Percentiles rank a stretch among this genome's conserved stretches.
These are phyloP conservation scores for Pelagophyceae sp. DNA, from an alignment of 352 stramenopile genomes.

Conservation along the genomic window DNA sequence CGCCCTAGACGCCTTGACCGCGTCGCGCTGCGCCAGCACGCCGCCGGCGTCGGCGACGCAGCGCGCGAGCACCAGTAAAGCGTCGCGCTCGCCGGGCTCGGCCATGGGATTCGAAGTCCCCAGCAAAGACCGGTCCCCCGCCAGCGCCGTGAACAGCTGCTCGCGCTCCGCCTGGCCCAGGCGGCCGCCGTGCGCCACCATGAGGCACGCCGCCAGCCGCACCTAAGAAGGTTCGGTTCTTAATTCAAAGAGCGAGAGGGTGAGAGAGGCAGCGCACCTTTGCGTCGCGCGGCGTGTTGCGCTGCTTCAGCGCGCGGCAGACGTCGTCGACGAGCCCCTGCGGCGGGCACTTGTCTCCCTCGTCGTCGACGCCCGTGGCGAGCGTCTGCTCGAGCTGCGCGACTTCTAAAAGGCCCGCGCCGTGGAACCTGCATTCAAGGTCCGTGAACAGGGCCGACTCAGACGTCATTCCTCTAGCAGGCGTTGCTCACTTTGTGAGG, in stretches of 20 bases:
- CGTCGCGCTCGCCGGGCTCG: conserved; percentile 81
- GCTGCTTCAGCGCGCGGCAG: conserved; percentile 63
- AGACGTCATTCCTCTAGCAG: too few species aligned
- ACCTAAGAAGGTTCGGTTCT: too few species aligned
- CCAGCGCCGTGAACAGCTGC: conserved; percentile 53
- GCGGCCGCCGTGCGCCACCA: conserved; percentile 69
- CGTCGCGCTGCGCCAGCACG: conserved; percentile 29
- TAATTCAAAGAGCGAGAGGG: too few species aligned
- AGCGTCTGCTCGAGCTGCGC: conserved; percentile 87
- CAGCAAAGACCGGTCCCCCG: too few species aligned
- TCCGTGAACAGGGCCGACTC: too few species aligned
- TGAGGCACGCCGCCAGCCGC: conserved; percentile 69
- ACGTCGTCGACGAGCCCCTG: conserved; percentile 66
- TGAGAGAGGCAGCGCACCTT: conserved; percentile 83
- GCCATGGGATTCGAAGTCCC: conserved; percentile 78
- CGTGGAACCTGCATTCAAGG: too few species aligned
- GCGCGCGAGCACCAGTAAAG: conserved; percentile 71
- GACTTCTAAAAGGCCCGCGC: conserved; percentile 67
- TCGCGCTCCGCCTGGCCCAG: conserved; percentile 45
- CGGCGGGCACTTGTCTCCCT: conserved; percentile 75
- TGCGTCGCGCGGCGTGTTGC: conserved; percentile 68
- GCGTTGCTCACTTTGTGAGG: conserved; percentile 80
- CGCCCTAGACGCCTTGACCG: not conserved
- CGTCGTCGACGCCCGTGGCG: conserved; percentile 81
- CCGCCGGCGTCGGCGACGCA: conserved; percentile 62